Conservation (phyloP, 202 grass and related monocot species). For the Elaeis oleifera region DNA sequence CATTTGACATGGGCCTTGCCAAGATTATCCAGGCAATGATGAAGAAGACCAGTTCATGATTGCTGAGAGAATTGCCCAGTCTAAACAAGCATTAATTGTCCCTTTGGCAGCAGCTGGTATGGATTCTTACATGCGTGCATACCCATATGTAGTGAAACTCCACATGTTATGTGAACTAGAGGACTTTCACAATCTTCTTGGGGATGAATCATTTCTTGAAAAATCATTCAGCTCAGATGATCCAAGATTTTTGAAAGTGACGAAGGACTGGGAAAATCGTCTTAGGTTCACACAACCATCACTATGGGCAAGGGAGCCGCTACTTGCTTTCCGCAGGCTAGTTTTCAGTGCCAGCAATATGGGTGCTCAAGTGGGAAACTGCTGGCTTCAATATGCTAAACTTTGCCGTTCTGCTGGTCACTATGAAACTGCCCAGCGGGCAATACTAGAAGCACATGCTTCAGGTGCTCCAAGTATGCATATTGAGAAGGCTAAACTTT, state of each 20-base stretch:
- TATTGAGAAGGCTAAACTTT: constrained; percentile 93
- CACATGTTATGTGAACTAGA: constrained; percentile 90
- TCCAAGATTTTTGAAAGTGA: constrained; percentile 64
- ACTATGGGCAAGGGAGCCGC: constrained; percentile 82
- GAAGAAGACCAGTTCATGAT: constrained; percentile 76
- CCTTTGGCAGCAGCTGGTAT: constrained; percentile 94
- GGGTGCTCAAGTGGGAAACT: constrained; percentile 74
- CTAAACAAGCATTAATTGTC: constrained; percentile 78
- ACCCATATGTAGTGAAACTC: constrained; percentile 95
- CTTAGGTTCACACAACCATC: constrained; percentile 88
- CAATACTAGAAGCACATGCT: constrained; percentile 90
- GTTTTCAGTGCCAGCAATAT: constrained; percentile 73
- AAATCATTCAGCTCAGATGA: constrained; percentile 54
- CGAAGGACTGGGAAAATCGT: constrained; percentile 86
- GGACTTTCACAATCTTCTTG: constrained; percentile 76
- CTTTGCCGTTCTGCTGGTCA: constrained; percentile 86
- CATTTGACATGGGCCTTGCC: constrained; percentile 93
- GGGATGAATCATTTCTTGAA: constrained; percentile 65
- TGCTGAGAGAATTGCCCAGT: constrained; percentile 70
- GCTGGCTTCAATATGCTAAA: constrained; percentile 96
- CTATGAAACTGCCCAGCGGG: constrained; percentile 77
- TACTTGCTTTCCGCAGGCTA: constrained; percentile 85
- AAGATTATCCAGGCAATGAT: constrained; percentile 99
- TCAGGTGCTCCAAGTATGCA: constrained; percentile 75
- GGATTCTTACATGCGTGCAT: constrained; percentile 97